Percentiles rank a stretch among this genome's conserved stretches.
phyloP scores from a whole-genome alignment of 768 basidiomycete species.

The Macrolepiota albuminosa region DNA sequence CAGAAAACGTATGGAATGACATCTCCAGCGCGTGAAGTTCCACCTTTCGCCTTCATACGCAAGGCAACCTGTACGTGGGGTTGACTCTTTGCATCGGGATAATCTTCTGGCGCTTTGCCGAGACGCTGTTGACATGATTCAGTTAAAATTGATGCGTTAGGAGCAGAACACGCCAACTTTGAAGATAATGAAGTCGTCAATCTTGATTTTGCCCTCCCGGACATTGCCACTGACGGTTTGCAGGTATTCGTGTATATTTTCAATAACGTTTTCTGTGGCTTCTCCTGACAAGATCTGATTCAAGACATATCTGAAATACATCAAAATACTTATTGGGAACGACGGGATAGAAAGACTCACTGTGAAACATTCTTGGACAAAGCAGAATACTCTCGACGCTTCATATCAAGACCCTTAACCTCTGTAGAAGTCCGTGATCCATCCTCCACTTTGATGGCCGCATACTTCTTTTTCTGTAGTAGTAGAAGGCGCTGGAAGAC shows the following conservation, averaged over 20 bases:
- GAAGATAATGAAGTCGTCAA: conserved; percentile 94
- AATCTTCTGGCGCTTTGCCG: conserved; percentile 95
- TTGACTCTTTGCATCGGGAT: conserved; percentile 91
- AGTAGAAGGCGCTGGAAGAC: conserved; percentile 90
- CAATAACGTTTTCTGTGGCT: conserved; percentile 82
- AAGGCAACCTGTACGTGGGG: conserved; percentile 97
- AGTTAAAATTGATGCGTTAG: not conserved
- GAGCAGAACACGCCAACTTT: conserved; percentile 54
- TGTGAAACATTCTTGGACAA: conserved; percentile 91
- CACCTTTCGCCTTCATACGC: conserved; percentile 81
- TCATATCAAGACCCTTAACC: conserved; percentile 98
- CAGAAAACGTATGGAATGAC: conserved; percentile 98
- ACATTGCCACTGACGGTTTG: conserved; percentile 72
- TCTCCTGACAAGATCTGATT: conserved; percentile 91
- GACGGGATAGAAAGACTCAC: conserved; percentile 42
- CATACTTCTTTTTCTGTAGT: conserved; percentile 99
- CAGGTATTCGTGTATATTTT: conserved; percentile 91
- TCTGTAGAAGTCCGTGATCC: conserved; percentile 74
- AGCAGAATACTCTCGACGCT: conserved; percentile 90
- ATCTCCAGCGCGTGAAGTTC: conserved; percentile 78
- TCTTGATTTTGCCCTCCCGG: conserved; percentile 65
- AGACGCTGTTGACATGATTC: conserved; percentile 55
- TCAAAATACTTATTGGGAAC: not conserved
- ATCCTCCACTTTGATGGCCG: conserved; percentile 92
- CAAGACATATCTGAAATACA: conserved; percentile 68